Percentiles rank a stretch among this genome's conserved stretches.
Conservation (phyloP, 352 stramenopile species). For the Globisporangium barbulae region DNA sequence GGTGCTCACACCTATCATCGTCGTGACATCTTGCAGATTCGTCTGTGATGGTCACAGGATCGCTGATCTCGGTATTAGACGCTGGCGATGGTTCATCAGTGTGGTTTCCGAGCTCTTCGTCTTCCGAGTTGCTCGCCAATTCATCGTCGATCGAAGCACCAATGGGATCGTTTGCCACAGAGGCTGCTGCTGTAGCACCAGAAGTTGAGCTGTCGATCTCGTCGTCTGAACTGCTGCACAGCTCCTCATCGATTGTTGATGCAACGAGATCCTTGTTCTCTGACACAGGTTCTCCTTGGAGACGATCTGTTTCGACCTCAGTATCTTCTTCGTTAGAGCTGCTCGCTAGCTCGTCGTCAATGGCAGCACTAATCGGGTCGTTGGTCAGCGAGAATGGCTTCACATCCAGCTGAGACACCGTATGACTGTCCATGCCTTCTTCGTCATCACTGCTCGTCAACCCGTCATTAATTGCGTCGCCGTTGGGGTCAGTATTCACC, state of each 20-base stretch:
- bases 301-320: neutral
- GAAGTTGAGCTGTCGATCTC: neutral
- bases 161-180: conserved; percentile 22
- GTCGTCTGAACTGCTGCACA: neutral
- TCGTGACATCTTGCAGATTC: neutral
- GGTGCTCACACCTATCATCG: neutral
- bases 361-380: conserved; percentile 20
- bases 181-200: neutral
- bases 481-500: conserved; percentile 15
- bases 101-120: conserved; percentile 12
- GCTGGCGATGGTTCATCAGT: neutral
- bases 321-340: conserved; percentile 28
- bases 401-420: neutral
- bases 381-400: neutral
- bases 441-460: conserved; percentile 29
- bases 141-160: conserved; percentile 39
- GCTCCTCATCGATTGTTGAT: neutral
- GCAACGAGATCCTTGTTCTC: neutral
- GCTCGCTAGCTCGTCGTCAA: conserved; percentile 27
- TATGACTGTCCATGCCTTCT: conserved; percentile 9
- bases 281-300: neutral
- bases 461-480: conserved; percentile 34
- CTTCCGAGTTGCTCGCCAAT: conserved; percentile 20
- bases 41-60: neutral
- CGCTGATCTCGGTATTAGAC: neutral